Evolutionary conservation across 1,139 yeast genomes (phyloP).

Genomic region (Geotrichum siamense): DNA sequence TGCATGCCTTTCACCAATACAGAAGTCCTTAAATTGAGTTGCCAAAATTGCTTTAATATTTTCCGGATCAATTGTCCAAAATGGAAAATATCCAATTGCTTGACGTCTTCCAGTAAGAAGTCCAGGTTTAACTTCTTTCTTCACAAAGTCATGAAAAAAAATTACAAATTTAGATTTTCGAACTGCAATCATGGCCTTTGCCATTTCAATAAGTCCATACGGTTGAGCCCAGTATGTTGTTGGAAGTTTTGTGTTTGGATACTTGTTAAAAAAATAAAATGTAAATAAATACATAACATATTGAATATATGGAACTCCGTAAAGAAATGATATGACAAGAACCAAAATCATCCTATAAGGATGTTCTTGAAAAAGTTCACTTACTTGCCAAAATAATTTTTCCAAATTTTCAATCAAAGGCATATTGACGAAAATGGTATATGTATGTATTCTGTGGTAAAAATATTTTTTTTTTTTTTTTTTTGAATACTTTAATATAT

Average conservation of each 20-base stretch:
- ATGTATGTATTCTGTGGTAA: too few relatives aligned
- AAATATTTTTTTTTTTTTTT: too few relatives aligned
- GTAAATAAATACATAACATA: not conserved
- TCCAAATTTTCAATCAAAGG: too few relatives aligned
- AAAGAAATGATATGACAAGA: not conserved
- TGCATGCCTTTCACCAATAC: constrained; percentile 43
- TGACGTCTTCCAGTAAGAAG: constrained; percentile 9
- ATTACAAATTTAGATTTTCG: not conserved
- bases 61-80: constrained; percentile 44
- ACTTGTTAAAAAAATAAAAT: constrained; percentile 1
- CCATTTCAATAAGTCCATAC: not conserved
- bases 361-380: not conserved
- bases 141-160: not conserved
- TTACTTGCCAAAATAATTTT: too few relatives aligned
- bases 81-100: constrained; percentile 11
- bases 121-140: not conserved
- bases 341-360: not conserved
- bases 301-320: not conserved
- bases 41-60: constrained; percentile 34
- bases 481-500: too few relatives aligned
- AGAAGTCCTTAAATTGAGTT: constrained; percentile 43
- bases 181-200: not conserved
- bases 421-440: too few relatives aligned
- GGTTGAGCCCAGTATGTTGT: not conserved
- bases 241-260: not conserved